Conservation (phyloP, 2,329 filamentous ascomycete genomes). For the Parascedosporium putredinis region DNA sequence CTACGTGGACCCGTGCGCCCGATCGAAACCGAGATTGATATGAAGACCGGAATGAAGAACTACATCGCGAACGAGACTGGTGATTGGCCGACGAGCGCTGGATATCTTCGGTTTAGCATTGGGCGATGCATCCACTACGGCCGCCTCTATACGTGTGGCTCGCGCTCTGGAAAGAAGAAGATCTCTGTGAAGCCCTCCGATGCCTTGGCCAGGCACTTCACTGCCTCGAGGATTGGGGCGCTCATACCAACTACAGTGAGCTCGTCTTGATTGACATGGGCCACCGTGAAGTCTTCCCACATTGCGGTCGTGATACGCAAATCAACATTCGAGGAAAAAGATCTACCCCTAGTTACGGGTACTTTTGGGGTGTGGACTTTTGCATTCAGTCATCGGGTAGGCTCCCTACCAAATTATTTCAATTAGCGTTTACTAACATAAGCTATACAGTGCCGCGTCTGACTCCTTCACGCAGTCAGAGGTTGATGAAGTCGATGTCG, state of each 20-base stretch:
- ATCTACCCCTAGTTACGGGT: constrained; percentile 65
- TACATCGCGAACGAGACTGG: constrained; percentile 91
- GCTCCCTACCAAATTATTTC: constrained; percentile 50
- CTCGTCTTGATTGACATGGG: constrained; percentile 65
- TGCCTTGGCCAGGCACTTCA: constrained; percentile 69
- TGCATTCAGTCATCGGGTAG: constrained; percentile 68
- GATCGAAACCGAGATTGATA: constrained; percentile 63
- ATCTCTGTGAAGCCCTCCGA: constrained; percentile 70
- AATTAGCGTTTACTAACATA: constrained; percentile 16
- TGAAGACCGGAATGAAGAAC: constrained; percentile 91
- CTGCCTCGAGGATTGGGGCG: constrained; percentile 69
- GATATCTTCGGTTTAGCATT: constrained; percentile 71
- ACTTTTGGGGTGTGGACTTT: constrained; percentile 79
- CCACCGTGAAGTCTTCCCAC: constrained; percentile 58
- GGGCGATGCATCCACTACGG: constrained; percentile 68
- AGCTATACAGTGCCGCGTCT: constrained; percentile 46
- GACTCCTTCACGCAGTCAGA: constrained; percentile 81
- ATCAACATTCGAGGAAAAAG: constrained; percentile 49
- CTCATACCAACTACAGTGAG: constrained; percentile 78
- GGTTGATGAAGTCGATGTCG: constrained; percentile 69
- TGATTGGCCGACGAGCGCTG: constrained; percentile 80
- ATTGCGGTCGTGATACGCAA: constrained; percentile 57
- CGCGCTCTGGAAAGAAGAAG: constrained; percentile 54
- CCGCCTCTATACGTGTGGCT: constrained; percentile 59
- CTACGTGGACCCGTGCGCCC: constrained; percentile 69